Base-by-base conservation (phyloP, 2,329 filamentous ascomycete species). In the Cladosporium sp. region DNA sequence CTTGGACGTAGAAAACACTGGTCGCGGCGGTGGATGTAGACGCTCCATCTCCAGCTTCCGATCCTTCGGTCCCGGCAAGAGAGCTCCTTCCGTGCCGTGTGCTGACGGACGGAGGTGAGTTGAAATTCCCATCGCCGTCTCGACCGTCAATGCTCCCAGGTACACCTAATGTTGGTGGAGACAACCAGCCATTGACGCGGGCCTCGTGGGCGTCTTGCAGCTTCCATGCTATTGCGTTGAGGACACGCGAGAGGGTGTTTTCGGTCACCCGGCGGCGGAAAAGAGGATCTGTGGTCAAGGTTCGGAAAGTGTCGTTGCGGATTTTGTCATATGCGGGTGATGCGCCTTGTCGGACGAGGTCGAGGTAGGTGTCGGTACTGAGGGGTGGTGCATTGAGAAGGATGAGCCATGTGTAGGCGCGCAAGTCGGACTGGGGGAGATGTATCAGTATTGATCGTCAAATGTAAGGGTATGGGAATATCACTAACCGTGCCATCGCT, bases 291-390 rank as follows among this genome's bases (percentile, higher is more conserved):
- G 92, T 96, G 27, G 93, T 93, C 49, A 99, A 78, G 1, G 93
- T 99, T 61, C 93, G 89, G 69, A 97, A 97, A 34, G 93, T 96
- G 69, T 99, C 93, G 71, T 99, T 96, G 67, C 91, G 88, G 66
- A 99, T 99, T 73, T 99, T 99, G 63, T 89, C 84, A 73, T 99
- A 96, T 40, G 90, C 91, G 1, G 92, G 91, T 3, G 92, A 97
- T 19, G 92, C 88, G 56, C 93, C 92, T 56, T 93, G 89, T 65
- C 95, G 90, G 58, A 99, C 86, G 39, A 97, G 85, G 51, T 82
- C 80, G 57, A 97, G 86, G 68, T 99, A 99, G 54, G 86, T 80
- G 62, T 96, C 88, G 52, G 93, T 96, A 39, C 85, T 80, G 56
- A 96, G 76, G 38, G 95, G 83, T 6, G 89, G 85, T 27, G 91